Evolutionary conservation across 768 basidiomycete species (phyloP).

Genomic region (Suillus occidentalis): DNA sequence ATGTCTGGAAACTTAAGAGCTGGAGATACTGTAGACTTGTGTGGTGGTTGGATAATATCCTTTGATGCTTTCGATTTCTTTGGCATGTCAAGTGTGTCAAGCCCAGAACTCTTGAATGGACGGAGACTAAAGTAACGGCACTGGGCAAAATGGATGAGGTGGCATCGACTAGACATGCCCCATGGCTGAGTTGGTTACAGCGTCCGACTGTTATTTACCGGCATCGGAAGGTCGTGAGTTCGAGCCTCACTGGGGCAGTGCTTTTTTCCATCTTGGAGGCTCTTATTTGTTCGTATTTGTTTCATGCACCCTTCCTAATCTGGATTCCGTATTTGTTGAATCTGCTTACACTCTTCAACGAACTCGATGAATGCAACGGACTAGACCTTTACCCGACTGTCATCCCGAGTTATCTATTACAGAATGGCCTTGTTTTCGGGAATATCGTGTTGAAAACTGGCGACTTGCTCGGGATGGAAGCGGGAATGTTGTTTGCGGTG

Average conservation of each 20-base stretch:
- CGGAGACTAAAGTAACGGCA: background rate
- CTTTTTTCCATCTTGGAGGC: conserved; percentile 6
- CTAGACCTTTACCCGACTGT: conserved; percentile 36
- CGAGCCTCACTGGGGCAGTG: conserved; percentile 53
- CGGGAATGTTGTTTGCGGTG: conserved; percentile 31
- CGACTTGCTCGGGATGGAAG: conserved; percentile 44
- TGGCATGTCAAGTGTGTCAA: background rate
- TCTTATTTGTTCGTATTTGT: background rate
- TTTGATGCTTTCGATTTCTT: conserved; percentile 6
- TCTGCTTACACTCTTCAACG: background rate
- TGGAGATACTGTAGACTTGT: background rate
- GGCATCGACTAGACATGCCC: conserved; percentile 31
- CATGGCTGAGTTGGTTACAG: conserved; percentile 55
- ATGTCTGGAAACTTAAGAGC: conserved; percentile 44
- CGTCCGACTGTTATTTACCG: conserved; percentile 44
- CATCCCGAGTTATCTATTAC: conserved; percentile 55
- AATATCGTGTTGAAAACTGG: conserved; percentile 63
- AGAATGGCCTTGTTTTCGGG: conserved; percentile 46
- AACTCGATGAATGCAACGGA: conserved; percentile 37
- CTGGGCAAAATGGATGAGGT: background rate
- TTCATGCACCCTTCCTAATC: too few species aligned
- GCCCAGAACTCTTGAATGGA: background rate
- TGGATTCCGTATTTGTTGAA: background rate
- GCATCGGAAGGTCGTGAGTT: conserved; percentile 54
- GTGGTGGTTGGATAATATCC: background rate